Base-by-base conservation (phyloP, 441 rosid genomes). In the Adansonia rubrostipa region DNA sequence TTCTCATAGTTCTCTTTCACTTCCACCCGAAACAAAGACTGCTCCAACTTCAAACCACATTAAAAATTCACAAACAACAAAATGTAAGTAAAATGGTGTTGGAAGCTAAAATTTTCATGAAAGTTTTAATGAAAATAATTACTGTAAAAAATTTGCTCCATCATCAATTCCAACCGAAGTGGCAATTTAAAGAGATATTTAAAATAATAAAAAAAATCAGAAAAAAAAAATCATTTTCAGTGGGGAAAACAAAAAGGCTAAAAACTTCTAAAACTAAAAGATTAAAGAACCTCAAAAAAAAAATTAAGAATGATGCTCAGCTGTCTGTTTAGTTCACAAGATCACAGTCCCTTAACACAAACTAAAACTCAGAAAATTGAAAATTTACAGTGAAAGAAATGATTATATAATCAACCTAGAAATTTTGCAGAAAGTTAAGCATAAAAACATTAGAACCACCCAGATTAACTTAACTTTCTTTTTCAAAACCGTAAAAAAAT, bases 341-440 rank as follows among this genome's bases (percentile, higher is more conserved):
- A 72, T 72, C 50, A 63, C 9, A 72, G 48, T 53, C 63, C 47
- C 50, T 56, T 36, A 72, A 54, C 36, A 36, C 74, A 17, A 17
- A 54, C 7, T 17, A 67, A 17, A 17, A n/a, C 50, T 45, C 2
- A 45, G 24, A 61, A 20, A 8, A n/a, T 0, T 4, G 6, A 65
- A 65, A 65, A 8, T 11, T 71, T 71, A 51, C 60, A 28, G 15
- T 51, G 24, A 51, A 15, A 71, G 4, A 15, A 71, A n/a, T 33
- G 54, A n/a, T 33, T 53, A 71, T 48, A n/a, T n/a, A 71, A 71
- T 71, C 47, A 53, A 53, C 47, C 61, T 51, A 51, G 20, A 28
- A 53, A 28, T 7, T 5, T 5, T 13, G 20, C 45, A 5, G n/a
- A 51, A 8, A 71, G 47, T 51, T 51, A 28, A 71, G 42, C 61